Evolutionary conservation across 2,329 filamentous ascomycete genomes (phyloP), one percentile per base, ranked within the genome.

Genomic region (Botryotinia narcissicola): DNA sequence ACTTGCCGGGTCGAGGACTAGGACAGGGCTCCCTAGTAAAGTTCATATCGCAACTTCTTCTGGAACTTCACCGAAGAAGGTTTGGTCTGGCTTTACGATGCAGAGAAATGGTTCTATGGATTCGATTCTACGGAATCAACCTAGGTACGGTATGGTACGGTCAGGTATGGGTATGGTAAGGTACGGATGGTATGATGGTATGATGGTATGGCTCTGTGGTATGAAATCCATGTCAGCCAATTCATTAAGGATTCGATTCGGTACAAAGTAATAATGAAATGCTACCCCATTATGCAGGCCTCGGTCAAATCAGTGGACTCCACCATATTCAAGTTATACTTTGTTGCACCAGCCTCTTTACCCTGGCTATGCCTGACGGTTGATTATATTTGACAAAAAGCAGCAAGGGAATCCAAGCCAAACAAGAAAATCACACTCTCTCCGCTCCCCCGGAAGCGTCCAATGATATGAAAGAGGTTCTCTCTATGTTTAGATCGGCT

Each of bases 61-160:
- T 77, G 76, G 77, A 78, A 78, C 67, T 75, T 67, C 29, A 76
- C 77, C 75, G 77, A 72, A 73, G 70, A 60, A 61, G 32, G 20
- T 22, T 29, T 51, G 37, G 22, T 42, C 25, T 71, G 57, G 64
- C 64, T 62, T 37, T 25, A n/a, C 48, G 48, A 54, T n/a, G 48
- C 12, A 70, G 54, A 68, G 46, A 42, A 42, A 68, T 68, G 48
- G 42, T 68, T 51, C 16, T 54, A 44, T 63, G 25, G 61, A 62
- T 42, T 59, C 51, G 48, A 63, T 44, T 54, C 63, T 48, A 48
- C 48, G 44, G 44, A 37, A 51, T 51, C 60, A 4, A 29, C 51
- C n/a, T n/a, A n/a, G n/a, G 51, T 18, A 57, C 5, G 51, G 51
- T 37, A 14, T 25, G 46, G 46, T 12, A 10, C 25, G 46, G 46